Base-by-base conservation (phyloP, 371 early-diverging fungal genomes). In the Mucor racemosus region DNA sequence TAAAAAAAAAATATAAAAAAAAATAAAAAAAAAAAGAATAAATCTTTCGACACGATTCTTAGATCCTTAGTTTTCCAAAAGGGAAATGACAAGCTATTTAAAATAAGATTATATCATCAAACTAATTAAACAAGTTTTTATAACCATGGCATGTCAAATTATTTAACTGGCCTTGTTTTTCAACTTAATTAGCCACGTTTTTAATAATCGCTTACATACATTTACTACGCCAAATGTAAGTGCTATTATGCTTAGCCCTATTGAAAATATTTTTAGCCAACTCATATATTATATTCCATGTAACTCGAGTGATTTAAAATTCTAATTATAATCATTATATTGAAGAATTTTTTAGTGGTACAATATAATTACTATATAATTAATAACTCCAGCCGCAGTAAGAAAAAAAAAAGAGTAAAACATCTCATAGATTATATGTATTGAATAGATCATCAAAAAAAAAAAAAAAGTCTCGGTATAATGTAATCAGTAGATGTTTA, bases 241-340 rank as follows among this genome's bases (percentile, higher is more conserved):
- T 10, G 26, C 26, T 26, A 8, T 11, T 17, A 50, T 50, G 7
- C 50, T 26, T 50, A 26, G 50, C 5, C 50, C 13, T 5, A 26
- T 21, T 26, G 50, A 48, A 50, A 50, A 50, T 50, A 50, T 50
- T 44, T 44, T 26, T 21, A 50, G 50, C 50, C 50, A 21, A 7
- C 50, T 50, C 17, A 4, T 3, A 38, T 41, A 50, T 50, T 38
- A 10, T 50, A 26, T 50, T 21, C 17, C 15, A 44, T 44, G n/a
- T 17, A 15, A 44, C 44, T 44, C 7, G 9, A 38, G 38, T 38
- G n/a, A 44, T 44, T 17, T 17, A 8, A 44, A 17, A 44, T 44
- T 15, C 44, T 44, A 44, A 44, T 44, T 17, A 44, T 44, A 44
- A 15, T 44, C 7, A 17, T 44, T 44, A n/a, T 44, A 26, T 26